Evolutionary conservation across 129 eudicot genomes (phyloP), one percentile per base, ranked within the genome.

Genomic region (Artemisia tridentata): DNA sequence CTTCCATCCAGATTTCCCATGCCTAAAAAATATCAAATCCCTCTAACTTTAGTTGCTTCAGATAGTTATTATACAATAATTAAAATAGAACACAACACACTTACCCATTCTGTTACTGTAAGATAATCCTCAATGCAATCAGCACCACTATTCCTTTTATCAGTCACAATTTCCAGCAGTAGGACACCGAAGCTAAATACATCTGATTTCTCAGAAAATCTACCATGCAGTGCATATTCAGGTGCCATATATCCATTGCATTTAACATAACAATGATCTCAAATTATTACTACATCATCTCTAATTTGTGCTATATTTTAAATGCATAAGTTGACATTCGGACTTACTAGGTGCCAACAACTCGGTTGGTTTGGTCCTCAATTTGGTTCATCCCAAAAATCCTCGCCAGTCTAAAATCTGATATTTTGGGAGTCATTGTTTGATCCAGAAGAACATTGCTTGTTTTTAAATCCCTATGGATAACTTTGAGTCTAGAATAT

Each of bases 261-360:
- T 7, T 51, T 38, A 60, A 52, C 58, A 77, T 12, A 76, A 58
- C 29, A 69, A 51, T 38, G 34, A 34, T 34, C 34, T 60, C 14
- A 60, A 20, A 11, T 49, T 49, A 49, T 68, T 11, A 11, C 4
- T 3, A 27, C 5, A 27, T 27, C 31, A 27, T 3, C 31, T 27
- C 4, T 27, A 27, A 27, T 27, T 27, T 4, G 5, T 27, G 2
- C 25, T 23, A 23, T 67, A 47, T 11, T 16, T 75, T 48, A 56
- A 4, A 48, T 67, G 67, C 0, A 29, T 48, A 47, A 21, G 31
- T 65, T 75, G 53, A 67, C n/a, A 31, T 7, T 3, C 58, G 52
- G 56, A 78, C 83, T 74, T 80, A 80, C 80, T 68, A 75, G 59
- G 84, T 80, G 41, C 84, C 84, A 73, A 79, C 74, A 53, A 79